Base-by-base conservation (phyloP, 2,329 filamentous ascomycete species). In the Raffaelea albimanens region DNA sequence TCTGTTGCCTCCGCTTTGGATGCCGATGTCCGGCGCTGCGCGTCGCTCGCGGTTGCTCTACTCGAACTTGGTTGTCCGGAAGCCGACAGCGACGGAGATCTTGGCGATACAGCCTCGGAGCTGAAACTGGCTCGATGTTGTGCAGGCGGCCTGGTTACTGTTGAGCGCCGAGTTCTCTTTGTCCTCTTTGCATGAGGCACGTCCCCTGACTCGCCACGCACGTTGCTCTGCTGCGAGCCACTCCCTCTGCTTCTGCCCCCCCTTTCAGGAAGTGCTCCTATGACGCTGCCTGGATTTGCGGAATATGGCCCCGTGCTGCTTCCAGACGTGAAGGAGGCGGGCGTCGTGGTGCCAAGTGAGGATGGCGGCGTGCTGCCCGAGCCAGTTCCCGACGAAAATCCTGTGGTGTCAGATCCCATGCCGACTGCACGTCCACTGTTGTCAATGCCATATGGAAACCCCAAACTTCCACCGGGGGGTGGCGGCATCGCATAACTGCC, bases 1-100 rank as follows among this genome's bases (percentile, higher is more conserved):
- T n/a, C 29, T 16, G 57, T 57, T 9, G 56, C 60, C 60, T 50
- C 62, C 11, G 46, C 20, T 5, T 33, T 64, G 45, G 58, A 59
- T 4, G 56, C 5, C 14, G 34, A 38, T 55, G 20, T 59, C 58
- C 2, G 60, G 58, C 11, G 60, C 59, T 48, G 57, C 59, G 20
- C 61, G 60, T n/a, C 62, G 52, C 48, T 55, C 50, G 25, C 47
- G 48, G n/a, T 40, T 46, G 14, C 16, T 5, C 45, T 39, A n/a
- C 11, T 29, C 14, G 21, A 29, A 16, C 40, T 20, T 40, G 33
- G 22, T 5, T 41, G 44, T 14, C 42, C 42, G 14, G 25, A 9
- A 4, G 40, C 39, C n/a, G 25, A 13, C 20, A 38, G 19, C 22
- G 45, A 19, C 2, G 39, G 29, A 9, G 40, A 38, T 20, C 34